Evolutionary conservation across 2,329 filamentous ascomycete species (phyloP).

Genomic region (Balansia obtecta): DNA sequence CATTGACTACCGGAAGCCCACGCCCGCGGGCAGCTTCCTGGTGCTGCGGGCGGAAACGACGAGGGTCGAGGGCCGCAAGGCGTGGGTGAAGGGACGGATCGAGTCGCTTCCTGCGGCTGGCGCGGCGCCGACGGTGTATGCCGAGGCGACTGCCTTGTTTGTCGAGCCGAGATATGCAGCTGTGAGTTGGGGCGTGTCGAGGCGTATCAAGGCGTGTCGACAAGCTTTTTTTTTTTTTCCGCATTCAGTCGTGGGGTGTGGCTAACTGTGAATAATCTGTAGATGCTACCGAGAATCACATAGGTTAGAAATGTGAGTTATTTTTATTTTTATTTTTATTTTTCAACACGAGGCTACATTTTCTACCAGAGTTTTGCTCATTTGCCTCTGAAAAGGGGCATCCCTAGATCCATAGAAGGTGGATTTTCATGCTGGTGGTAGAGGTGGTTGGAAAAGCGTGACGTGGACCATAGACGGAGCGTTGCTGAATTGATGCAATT

Average conservation of each 20-base stretch:
- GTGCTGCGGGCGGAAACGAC: constrained; percentile 69
- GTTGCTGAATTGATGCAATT: too few relatives aligned
- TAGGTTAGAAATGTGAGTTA: not conserved
- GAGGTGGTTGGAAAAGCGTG: too few relatives aligned
- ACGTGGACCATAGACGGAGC: too few relatives aligned
- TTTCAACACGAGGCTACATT: too few relatives aligned
- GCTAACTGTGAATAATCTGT: not conserved
- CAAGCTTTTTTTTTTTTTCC: too few relatives aligned
- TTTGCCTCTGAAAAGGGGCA: too few relatives aligned
- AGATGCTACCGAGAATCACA: not conserved
- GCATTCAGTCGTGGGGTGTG: not conserved
- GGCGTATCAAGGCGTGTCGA: too few relatives aligned
- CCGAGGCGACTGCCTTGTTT: constrained; percentile 77
- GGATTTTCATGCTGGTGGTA: too few relatives aligned
- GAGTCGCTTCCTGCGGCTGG: constrained; percentile 58
- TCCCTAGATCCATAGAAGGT: too few relatives aligned
- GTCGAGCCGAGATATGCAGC: constrained; percentile 76
- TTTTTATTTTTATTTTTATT: too few relatives aligned
- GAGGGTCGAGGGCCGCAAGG: constrained; percentile 84
- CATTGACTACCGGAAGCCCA: constrained; percentile 71
- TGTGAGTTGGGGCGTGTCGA: constrained; percentile 36
- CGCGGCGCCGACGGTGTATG: constrained; percentile 54
- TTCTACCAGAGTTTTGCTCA: too few relatives aligned
- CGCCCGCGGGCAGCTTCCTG: constrained; percentile 60
- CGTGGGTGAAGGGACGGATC: constrained; percentile 80